Evolutionary conservation across 768 basidiomycete species (phyloP).

Genomic region (Leccinum boreale): DNA sequence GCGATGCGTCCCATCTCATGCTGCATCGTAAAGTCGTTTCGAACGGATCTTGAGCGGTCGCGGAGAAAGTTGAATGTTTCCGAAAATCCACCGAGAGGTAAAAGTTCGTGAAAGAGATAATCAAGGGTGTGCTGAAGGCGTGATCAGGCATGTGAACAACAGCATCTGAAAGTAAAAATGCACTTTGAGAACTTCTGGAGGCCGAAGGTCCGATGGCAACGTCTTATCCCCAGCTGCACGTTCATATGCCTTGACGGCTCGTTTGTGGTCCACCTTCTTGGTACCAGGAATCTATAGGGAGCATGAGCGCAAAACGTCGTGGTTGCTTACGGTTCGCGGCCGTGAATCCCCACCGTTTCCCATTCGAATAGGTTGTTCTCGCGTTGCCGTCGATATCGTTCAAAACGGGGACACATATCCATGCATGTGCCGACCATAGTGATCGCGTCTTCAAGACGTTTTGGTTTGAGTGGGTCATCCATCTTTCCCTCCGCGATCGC

Average conservation of each 20-base stretch:
- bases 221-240: conserved; percentile 92
- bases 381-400: conserved; percentile 85
- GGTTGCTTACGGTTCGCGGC: not conserved
- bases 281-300: conserved; percentile 68
- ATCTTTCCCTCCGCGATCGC: conserved; percentile 84
- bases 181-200: conserved; percentile 79
- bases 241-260: conserved; percentile 94
- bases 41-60: conserved; percentile 85
- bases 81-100: conserved; percentile 66
- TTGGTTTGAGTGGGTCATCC: conserved; percentile 78
- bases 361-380: conserved; percentile 85
- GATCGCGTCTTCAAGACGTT: conserved; percentile 84
- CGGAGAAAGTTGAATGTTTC: conserved; percentile 81
- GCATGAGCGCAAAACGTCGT: conserved; percentile 32
- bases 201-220: conserved; percentile 87
- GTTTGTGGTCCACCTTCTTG: conserved; percentile 79
- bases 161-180: conserved; percentile 9
- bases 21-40: conserved; percentile 95
- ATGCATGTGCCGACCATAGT: conserved; percentile 89
- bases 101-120: conserved; percentile 85
- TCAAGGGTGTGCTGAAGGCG: conserved; percentile 71
- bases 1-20: conserved; percentile 72
- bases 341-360: conserved; percentile 63
- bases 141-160: not conserved
- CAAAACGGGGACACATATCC: conserved; percentile 95